These are phyloP conservation scores for Aspergillus aculeatus DNA, from an alignment of 2,329 filamentous ascomycete species.

Conservation along the genomic window DNA sequence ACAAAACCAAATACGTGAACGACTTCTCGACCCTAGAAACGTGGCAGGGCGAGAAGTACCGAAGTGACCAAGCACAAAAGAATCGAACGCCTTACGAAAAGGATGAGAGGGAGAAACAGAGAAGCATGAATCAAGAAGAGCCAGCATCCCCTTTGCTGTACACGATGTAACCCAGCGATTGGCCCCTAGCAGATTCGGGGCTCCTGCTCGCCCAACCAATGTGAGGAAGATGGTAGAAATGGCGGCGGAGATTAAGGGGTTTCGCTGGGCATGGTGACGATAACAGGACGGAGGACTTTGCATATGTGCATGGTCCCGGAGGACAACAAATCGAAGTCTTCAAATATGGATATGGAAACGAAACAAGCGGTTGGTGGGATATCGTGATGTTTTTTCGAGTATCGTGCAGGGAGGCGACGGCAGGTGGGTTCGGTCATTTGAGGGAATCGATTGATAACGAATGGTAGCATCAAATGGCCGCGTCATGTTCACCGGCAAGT, in stretches of 20 bases:
- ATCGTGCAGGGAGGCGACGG: conserved; percentile 27
- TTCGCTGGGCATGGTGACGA: conserved; percentile 10
- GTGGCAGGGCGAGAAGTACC: conserved; percentile 37
- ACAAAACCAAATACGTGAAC: conserved; percentile 20
- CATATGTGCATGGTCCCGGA: conserved; percentile 35
- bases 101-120: conserved; percentile 7
- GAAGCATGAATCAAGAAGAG: conserved; percentile 21
- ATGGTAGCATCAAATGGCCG: conserved; percentile 3
- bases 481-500: conserved; percentile 1
- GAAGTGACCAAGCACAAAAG: conserved; percentile 27
- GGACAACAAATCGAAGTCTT: conserved; percentile 17
- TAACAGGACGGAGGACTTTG: conserved; percentile 17
- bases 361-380: conserved; percentile 28
- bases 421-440: conserved; percentile 10
- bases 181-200: not conserved
- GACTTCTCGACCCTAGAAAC: conserved; percentile 41
- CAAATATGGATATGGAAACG: conserved; percentile 25
- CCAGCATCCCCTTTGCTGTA: conserved; percentile 29
- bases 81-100: conserved; percentile 29
- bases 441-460: conserved; percentile 14
- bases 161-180: conserved; percentile 19
- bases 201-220: not conserved
- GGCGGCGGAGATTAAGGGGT: conserved; percentile 7
- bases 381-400: conserved; percentile 34
- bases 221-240: not conserved